These are phyloP conservation scores for Dictyostelium firmibasis DNA, from an alignment of 78 protist genomes.

Conservation along the genomic window DNA sequence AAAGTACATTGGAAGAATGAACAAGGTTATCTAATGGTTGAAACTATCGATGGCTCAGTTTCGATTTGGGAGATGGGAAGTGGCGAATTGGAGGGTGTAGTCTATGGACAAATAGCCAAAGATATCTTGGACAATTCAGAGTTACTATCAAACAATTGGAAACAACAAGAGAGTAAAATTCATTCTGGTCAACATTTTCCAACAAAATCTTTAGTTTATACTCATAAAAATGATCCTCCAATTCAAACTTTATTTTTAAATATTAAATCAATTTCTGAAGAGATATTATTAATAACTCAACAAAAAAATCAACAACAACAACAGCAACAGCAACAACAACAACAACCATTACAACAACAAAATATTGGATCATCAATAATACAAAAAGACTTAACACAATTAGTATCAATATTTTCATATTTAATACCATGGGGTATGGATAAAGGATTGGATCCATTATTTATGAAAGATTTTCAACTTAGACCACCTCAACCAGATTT, in stretches of 20 bases:
- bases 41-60: slow-evolving; percentile 70
- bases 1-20: slow-evolving; percentile 70
- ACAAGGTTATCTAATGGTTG: slow-evolving; percentile 78
- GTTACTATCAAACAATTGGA: slow-evolving; percentile 7
- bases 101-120: slow-evolving; percentile 64
- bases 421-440: slow-evolving; percentile 76
- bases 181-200: slow-evolving; percentile 2
- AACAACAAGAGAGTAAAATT: slow-evolving; percentile 6
- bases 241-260: slow-evolving; percentile 71
- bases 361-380: background rate
- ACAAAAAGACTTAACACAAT: slow-evolving; percentile 52
- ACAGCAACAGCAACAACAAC: background rate
- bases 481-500: slow-evolving; percentile 76
- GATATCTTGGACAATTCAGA: slow-evolving; percentile 56
- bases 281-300: background rate
- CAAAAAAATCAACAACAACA: background rate
- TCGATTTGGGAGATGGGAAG: slow-evolving; percentile 82
- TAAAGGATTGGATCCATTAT: slow-evolving; percentile 46
- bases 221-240: slow-evolving; percentile 70
- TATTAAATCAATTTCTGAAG: slow-evolving; percentile 59
- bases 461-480: slow-evolving; percentile 65
- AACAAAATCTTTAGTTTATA: slow-evolving; percentile 39
- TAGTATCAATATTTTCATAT: slow-evolving; percentile 57
- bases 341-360: background rate
- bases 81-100: slow-evolving; percentile 72